Evolutionary conservation across 495 filamentous ascomycete genomes (phyloP), one percentile per base, ranked within the genome.

Genomic region (Collariella sp.): DNA sequence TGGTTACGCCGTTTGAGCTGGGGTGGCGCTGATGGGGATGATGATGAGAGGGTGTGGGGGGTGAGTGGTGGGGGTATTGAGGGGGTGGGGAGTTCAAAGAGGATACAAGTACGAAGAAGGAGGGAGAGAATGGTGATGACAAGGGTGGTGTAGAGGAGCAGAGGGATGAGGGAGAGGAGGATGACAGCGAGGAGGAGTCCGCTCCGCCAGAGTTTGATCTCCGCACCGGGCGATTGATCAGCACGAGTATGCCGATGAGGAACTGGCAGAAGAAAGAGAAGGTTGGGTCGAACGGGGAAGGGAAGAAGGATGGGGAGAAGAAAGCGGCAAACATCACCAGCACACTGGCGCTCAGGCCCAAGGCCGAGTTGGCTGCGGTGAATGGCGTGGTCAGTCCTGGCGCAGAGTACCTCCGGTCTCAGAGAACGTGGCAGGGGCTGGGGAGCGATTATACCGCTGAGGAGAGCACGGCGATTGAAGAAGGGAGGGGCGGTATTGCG

Each of bases 1-100:
- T 97, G 4, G 80, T 98, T 33, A 98, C 94, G 11, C 91, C 93
- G 2, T 97, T 89, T 64, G 93, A 97, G 77, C 71, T 97, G 22
- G 79, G 34, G 64, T 95, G 41, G 85, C 85, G 4, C 70, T 97
- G 55, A 70, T 77, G 67, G 70, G 77, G 5, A 31, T 31, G 89
- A 95, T 62, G 76, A 73, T 31, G 76, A 79, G 62, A 80, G 90
- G 55, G 75, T 88, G 13, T 89, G 86, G 86, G 83, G 80, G 85
- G 86, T 1, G 77, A 82, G 59, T 89, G 87, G 87, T 83, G 79
- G 68, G 83, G 83, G 86, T 58, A 88, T 88, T 53, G 81, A 87
- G 51, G 72, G 72, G 15, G 67, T 86, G 15, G 54, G 51, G 51
- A 22, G 31, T 35, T 56, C 9, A 58, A 31, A 31, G 26, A 9